phyloP scores from a whole-genome alignment of 2,329 filamentous ascomycete species.

The Ceratocystis destructans region DNA sequence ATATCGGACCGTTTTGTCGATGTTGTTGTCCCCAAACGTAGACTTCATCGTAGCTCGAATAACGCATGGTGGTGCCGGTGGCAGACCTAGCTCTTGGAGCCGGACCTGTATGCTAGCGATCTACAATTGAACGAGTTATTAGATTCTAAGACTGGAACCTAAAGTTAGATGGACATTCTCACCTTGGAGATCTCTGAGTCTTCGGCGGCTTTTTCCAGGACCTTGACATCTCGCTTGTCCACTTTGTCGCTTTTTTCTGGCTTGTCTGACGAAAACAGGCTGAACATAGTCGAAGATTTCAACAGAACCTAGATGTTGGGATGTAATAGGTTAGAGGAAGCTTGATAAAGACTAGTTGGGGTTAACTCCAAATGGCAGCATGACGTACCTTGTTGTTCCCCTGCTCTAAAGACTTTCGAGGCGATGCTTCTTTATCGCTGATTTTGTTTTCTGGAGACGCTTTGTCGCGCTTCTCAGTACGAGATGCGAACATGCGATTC shows the following conservation, averaged over 20 bases:
- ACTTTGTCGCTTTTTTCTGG: constrained; percentile 5
- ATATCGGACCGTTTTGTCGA: constrained; percentile 61
- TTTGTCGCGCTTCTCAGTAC: constrained; percentile 16
- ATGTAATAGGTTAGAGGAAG: neutral
- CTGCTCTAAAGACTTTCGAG: constrained; percentile 8
- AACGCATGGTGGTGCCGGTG: constrained; percentile 42
- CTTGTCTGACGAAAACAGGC: constrained; percentile 11
- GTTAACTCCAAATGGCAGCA: neutral
- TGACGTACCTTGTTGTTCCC: constrained; percentile 11
- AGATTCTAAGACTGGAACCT: neutral
- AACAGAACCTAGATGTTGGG: constrained; percentile 2
- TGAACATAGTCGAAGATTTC: constrained; percentile 12
- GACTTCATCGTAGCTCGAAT: constrained; percentile 43
- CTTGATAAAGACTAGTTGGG: neutral
- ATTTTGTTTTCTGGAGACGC: neutral
- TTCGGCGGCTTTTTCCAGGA: constrained; percentile 35
- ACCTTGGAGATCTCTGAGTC: constrained; percentile 33
- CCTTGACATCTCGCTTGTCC: constrained; percentile 5
- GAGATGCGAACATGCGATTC: constrained; percentile 14
- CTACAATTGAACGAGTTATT: constrained; percentile 23
- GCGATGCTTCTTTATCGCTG: constrained; percentile 1
- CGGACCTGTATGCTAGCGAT: constrained; percentile 30
- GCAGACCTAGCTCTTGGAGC: constrained; percentile 32
- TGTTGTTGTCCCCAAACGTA: constrained; percentile 52
- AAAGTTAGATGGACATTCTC: neutral